A percentile compares a stretch with the other conserved stretches of the same genome.
These are phyloP conservation scores for Leucocoprinus birnbaumii DNA, from an alignment of 768 basidiomycete species.

Conservation along the genomic window DNA sequence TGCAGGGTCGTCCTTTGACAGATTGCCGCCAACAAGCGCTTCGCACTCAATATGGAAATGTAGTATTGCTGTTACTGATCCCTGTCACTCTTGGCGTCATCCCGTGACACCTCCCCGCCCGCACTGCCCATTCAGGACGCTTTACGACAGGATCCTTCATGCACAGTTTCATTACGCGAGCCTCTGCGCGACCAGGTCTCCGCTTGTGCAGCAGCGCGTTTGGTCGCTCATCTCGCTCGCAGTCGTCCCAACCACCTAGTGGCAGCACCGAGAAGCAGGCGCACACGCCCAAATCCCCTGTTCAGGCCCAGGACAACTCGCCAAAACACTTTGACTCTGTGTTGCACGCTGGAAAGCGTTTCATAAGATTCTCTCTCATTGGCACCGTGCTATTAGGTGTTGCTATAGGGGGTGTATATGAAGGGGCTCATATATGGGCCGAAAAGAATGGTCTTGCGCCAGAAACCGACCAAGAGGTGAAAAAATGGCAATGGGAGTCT, in stretches of 20 bases:
- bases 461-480: conserved; percentile 49
- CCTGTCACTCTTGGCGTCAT: not conserved
- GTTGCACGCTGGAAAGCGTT: conserved; percentile 41
- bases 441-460: conserved; percentile 49
- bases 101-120: not conserved
- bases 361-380: conserved; percentile 47
- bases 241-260: not conserved
- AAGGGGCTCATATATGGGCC: conserved; percentile 60
- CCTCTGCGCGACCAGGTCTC: not conserved
- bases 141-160: not conserved
- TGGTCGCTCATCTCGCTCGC: not conserved
- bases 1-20: not conserved
- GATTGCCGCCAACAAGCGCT: not conserved
- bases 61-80: not conserved
- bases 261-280: conserved; percentile 6
- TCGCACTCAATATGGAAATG: too few species aligned
- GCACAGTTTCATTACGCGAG: conserved; percentile 1
- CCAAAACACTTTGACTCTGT: conserved; percentile 33
- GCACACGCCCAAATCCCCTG: conserved; percentile 6
- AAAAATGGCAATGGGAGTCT: conserved; percentile 66
- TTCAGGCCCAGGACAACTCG: conserved; percentile 22
- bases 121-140: not conserved
- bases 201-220: not conserved
- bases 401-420: conserved; percentile 46
- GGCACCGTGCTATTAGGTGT: conserved; percentile 40